These are phyloP conservation scores for Populus davidiana DNA, from an alignment of 345 rosid genomes.

Conservation along the genomic window DNA sequence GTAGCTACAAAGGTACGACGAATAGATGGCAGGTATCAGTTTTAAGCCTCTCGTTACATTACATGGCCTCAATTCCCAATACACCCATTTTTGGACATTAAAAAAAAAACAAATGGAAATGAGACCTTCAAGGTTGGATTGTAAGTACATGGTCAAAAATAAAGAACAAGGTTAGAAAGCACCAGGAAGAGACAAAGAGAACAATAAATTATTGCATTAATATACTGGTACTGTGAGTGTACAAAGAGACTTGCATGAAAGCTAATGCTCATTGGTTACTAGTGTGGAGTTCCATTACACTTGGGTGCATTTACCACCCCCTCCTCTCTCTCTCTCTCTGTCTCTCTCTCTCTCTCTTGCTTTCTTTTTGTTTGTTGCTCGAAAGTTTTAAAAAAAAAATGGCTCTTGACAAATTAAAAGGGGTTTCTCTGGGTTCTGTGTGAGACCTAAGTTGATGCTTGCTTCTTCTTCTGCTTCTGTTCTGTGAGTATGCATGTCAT, in stretches of 20 bases:
- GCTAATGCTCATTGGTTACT: slow-evolving; percentile 53
- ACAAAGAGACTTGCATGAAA: slow-evolving; percentile 48
- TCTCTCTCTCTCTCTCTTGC: slow-evolving; percentile 8
- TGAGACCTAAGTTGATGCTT: slow-evolving; percentile 1
- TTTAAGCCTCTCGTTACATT: background rate
- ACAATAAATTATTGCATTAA: background rate
- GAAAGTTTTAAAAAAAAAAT: slow-evolving; percentile 54
- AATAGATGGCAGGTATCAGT: background rate
- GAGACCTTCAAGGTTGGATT: background rate
- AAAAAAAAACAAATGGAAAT: background rate
- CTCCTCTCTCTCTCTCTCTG: slow-evolving; percentile 18
- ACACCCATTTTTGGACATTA: background rate
- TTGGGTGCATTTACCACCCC: slow-evolving; percentile 37
- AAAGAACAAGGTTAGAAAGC: background rate
- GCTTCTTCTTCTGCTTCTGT: slow-evolving; percentile 15
- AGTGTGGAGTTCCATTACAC: slow-evolving; percentile 48
- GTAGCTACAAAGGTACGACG: background rate
- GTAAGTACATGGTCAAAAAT: background rate
- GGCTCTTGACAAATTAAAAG: slow-evolving; percentile 52
- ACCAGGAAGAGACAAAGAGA: background rate
- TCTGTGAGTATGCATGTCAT: background rate
- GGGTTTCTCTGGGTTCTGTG: slow-evolving; percentile 48
- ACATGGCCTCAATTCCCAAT: background rate
- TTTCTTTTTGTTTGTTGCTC: slow-evolving; percentile 39
- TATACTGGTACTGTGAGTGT: background rate